Evolutionary conservation across 2,329 filamentous ascomycete genomes (phyloP).

Genomic region (Aspergillus ibericus): DNA sequence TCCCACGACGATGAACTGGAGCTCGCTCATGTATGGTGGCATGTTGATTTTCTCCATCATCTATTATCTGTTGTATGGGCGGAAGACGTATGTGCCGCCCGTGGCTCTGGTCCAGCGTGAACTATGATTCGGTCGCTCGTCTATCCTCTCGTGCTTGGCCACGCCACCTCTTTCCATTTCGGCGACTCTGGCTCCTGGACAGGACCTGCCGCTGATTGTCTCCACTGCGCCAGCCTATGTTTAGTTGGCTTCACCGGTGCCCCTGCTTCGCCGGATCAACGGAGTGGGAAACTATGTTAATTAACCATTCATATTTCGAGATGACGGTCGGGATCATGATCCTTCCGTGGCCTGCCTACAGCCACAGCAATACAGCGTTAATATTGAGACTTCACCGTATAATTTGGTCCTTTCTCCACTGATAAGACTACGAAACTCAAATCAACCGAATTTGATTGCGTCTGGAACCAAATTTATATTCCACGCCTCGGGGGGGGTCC

Average conservation of each 20-base stretch:
- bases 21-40: conserved; percentile 36
- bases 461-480: background rate
- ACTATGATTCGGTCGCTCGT: background rate
- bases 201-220: background rate
- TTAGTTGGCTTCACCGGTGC: background rate
- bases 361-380: background rate
- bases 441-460: background rate
- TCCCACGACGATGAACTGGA: conserved; percentile 43
- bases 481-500: background rate
- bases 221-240: background rate
- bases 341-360: background rate
- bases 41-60: conserved; percentile 37
- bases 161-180: background rate
- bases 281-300: background rate
- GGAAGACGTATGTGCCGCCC: conserved; percentile 35
- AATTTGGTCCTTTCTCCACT: background rate
- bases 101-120: conserved; percentile 25
- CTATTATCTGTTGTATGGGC: conserved; percentile 37
- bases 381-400: background rate
- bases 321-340: background rate
- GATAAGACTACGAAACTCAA: background rate
- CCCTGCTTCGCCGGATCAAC: background rate
- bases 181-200: background rate
- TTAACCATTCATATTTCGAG: background rate
- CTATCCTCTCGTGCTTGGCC: background rate